phyloP scores from a whole-genome alignment of 495 filamentous ascomycete species.

The Lasiosphaeria hispida region DNA sequence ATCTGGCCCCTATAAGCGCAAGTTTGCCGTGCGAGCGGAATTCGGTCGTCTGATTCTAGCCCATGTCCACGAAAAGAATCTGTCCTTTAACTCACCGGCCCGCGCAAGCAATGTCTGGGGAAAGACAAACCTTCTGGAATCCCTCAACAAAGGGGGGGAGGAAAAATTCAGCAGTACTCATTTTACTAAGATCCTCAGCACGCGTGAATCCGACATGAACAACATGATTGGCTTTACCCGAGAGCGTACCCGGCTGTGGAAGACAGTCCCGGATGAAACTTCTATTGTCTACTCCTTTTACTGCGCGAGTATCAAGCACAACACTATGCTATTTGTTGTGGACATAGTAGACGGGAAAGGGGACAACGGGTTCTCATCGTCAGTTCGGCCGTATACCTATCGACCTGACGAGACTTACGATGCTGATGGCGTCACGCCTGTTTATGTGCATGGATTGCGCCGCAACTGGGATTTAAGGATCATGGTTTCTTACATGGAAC shows the following conservation, averaged over 20 bases:
- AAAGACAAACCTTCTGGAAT: constrained; percentile 17
- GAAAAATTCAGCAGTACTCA: constrained; percentile 15
- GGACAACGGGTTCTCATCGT: constrained; percentile 22
- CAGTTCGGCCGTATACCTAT: constrained; percentile 17
- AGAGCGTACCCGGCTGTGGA: constrained; percentile 25
- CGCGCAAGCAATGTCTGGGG: constrained; percentile 18
- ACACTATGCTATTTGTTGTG: constrained; percentile 38
- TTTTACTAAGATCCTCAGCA: constrained; percentile 45
- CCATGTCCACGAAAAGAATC: constrained; percentile 11
- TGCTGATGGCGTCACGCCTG: background rate
- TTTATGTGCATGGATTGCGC: constrained; percentile 42
- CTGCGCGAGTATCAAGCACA: constrained; percentile 32
- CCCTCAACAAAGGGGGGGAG: constrained; percentile 21
- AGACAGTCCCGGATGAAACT: constrained; percentile 7
- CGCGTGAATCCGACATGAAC: constrained; percentile 34
- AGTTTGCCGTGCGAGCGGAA: constrained; percentile 37
- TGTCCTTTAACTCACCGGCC: constrained; percentile 21
- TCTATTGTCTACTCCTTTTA: constrained; percentile 52
- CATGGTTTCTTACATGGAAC: constrained; percentile 19
- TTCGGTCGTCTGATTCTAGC: constrained; percentile 42
- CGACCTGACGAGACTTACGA: too few relatives aligned
- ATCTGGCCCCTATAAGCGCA: constrained; percentile 23
- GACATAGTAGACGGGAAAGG: constrained; percentile 50
- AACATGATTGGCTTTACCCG: constrained; percentile 29
- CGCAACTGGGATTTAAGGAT: constrained; percentile 46